A percentile compares a stretch with the other conserved stretches of the same genome.
These are phyloP conservation scores for Fusarium nisikadoi DNA, from an alignment of 2,329 filamentous ascomycete species.

Conservation along the genomic window DNA sequence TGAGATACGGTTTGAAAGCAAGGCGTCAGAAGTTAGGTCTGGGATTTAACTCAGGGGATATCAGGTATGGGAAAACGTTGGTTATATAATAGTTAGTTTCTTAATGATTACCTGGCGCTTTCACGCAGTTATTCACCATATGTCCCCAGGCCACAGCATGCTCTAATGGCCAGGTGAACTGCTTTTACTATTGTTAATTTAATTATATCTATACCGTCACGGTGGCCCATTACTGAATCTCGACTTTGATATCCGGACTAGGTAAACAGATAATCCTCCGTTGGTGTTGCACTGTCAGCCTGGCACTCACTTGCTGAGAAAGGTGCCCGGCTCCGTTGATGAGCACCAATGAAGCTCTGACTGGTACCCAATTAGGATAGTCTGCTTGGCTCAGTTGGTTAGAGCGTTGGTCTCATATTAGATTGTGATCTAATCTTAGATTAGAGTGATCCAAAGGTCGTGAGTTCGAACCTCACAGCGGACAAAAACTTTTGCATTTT, in stretches of 20 bases:
- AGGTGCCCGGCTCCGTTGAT: accelerated
- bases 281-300: background rate
- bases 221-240: accelerated
- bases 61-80: accelerated
- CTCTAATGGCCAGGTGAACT: too few species aligned
- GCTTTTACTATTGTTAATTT: accelerated
- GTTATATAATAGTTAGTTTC: background rate
- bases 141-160: background rate
- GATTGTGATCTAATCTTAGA: conserved; percentile 11
- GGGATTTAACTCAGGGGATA: background rate
- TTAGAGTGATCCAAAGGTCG: conserved; percentile 35
- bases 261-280: accelerated
- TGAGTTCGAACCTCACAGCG: conserved; percentile 37
- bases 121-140: background rate
- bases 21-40: conserved; percentile 3
- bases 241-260: too few species aligned
- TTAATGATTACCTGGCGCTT: background rate
- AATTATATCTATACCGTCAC: accelerated
- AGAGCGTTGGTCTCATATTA: conserved; percentile 35
- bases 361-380: background rate
- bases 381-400: conserved; percentile 33
- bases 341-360: accelerated
- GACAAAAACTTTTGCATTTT: conserved; percentile 9
- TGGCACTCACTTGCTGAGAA: too few species aligned
- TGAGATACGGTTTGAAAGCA: conserved; percentile 24